phyloP scores from a whole-genome alignment of 2,329 filamentous ascomycete genomes.

The Alternaria panax region DNA sequence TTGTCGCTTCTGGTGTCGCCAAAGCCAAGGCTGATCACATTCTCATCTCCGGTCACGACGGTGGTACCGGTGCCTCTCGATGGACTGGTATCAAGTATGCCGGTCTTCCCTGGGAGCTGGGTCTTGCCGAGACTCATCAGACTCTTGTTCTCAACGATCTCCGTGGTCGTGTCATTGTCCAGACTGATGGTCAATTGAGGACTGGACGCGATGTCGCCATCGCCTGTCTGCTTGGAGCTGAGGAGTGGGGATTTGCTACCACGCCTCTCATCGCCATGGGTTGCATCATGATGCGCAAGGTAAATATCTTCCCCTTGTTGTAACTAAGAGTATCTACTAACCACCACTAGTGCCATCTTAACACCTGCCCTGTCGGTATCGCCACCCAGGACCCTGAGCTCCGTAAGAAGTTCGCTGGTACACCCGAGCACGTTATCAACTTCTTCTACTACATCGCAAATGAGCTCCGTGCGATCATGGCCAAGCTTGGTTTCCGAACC shows the following conservation, averaged over 20 bases:
- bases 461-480: slow-evolving; percentile 96
- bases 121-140: slow-evolving; percentile 96
- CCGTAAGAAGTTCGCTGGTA: slow-evolving; percentile 90
- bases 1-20: slow-evolving; percentile 95
- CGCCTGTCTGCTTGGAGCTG: slow-evolving; percentile 92
- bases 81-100: slow-evolving; percentile 99
- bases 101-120: slow-evolving; percentile 94
- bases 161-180: slow-evolving; percentile 91
- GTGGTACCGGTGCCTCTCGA: slow-evolving; percentile 92
- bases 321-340: not conserved
- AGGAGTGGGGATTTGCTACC: slow-evolving; percentile 97
- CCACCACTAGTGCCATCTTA: slow-evolving; percentile 48
- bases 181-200: slow-evolving; percentile 93
- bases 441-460: slow-evolving; percentile 99
- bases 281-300: slow-evolving; percentile 90
- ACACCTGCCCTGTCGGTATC: slow-evolving; percentile 91
- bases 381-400: slow-evolving; percentile 95
- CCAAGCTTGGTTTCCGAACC: slow-evolving; percentile 89
- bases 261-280: slow-evolving; percentile 96
- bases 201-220: slow-evolving; percentile 94
- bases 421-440: slow-evolving; percentile 96
- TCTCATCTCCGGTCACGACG: slow-evolving; percentile 94
- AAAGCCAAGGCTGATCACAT: slow-evolving; percentile 98
- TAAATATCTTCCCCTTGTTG: slow-evolving; percentile 50
- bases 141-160: slow-evolving; percentile 95